phyloP scores from a whole-genome alignment of 176 grass and related monocot genomes.

The Zea mays region DNA sequence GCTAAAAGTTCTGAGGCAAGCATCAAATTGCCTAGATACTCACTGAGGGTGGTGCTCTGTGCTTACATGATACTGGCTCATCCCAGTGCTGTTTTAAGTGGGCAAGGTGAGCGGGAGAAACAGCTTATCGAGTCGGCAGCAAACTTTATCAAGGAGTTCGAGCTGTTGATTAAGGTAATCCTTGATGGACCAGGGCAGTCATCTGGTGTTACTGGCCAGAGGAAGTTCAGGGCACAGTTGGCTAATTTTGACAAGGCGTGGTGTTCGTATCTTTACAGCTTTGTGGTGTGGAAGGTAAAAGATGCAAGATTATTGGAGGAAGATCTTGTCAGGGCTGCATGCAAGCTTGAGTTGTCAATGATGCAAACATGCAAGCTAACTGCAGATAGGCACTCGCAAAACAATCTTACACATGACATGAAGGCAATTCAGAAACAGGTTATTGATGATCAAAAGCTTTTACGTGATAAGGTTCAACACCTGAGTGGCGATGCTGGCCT shows the following conservation, averaged over 20 bases:
- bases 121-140: conserved; percentile 63
- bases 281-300: conserved; percentile 93
- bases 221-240: conserved; percentile 60
- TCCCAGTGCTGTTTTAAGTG: conserved; percentile 92
- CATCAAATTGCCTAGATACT: conserved; percentile 65
- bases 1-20: conserved; percentile 38
- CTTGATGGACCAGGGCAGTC: conserved; percentile 46
- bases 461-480: conserved; percentile 85
- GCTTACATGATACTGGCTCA: conserved; percentile 99
- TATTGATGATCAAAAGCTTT: conserved; percentile 71
- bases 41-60: conserved; percentile 79
- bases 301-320: conserved; percentile 84
- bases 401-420: conserved; percentile 79
- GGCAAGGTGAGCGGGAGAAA: conserved; percentile 70
- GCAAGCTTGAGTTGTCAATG: conserved; percentile 89
- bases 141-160: conserved; percentile 66
- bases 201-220: conserved; percentile 29
- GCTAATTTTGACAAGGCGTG: conserved; percentile 73
- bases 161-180: conserved; percentile 61
- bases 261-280: conserved; percentile 83
- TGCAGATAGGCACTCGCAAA: conserved; percentile 39
- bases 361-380: conserved; percentile 90
- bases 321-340: conserved; percentile 83
- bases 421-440: conserved; percentile 87
- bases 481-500: conserved; percentile 77